Evolutionary conservation across 2,329 filamentous ascomycete species (phyloP).

Genomic region (Colletotrichum sansevieriae): DNA sequence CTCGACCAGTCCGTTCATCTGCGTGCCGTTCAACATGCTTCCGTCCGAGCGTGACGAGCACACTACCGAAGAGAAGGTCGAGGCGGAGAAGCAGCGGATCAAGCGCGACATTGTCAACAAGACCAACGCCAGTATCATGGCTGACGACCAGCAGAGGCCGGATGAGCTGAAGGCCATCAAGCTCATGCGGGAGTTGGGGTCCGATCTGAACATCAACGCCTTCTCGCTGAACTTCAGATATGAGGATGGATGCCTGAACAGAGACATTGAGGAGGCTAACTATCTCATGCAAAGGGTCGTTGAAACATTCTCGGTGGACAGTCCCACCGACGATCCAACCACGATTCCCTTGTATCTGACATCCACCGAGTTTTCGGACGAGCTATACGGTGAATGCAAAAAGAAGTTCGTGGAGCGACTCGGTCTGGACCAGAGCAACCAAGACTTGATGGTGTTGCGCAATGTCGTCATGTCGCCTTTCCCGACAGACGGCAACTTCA

Average conservation of each 20-base stretch:
- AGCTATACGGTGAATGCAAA: slow-evolving; percentile 57
- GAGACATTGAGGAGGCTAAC: slow-evolving; percentile 61
- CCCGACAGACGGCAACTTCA: slow-evolving; percentile 55
- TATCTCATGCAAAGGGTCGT: slow-evolving; percentile 61
- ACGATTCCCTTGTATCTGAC: slow-evolving; percentile 59
- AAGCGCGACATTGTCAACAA: slow-evolving; percentile 53
- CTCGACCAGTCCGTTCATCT: slow-evolving; percentile 51
- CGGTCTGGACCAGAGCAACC: slow-evolving; percentile 48
- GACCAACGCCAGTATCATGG: slow-evolving; percentile 52
- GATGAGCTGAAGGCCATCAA: slow-evolving; percentile 51
- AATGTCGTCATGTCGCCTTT: slow-evolving; percentile 64
- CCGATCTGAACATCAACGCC: slow-evolving; percentile 62
- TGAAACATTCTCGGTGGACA: slow-evolving; percentile 56
- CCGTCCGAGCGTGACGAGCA: slow-evolving; percentile 49
- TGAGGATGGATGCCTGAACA: slow-evolving; percentile 54
- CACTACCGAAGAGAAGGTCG: slow-evolving; percentile 46
- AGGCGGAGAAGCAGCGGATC: slow-evolving; percentile 55
- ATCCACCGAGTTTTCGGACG: slow-evolving; percentile 56
- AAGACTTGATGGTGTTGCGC: slow-evolving; percentile 58
- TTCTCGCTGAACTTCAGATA: slow-evolving; percentile 59
- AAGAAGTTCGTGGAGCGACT: slow-evolving; percentile 57
- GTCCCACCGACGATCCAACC: slow-evolving; percentile 53
- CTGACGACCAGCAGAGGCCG: slow-evolving; percentile 45
- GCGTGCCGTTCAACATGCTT: slow-evolving; percentile 59
- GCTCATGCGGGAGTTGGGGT: slow-evolving; percentile 56